Evolutionary conservation across 768 basidiomycete species (phyloP).

Genomic region (Kwoniella bestiolae): DNA sequence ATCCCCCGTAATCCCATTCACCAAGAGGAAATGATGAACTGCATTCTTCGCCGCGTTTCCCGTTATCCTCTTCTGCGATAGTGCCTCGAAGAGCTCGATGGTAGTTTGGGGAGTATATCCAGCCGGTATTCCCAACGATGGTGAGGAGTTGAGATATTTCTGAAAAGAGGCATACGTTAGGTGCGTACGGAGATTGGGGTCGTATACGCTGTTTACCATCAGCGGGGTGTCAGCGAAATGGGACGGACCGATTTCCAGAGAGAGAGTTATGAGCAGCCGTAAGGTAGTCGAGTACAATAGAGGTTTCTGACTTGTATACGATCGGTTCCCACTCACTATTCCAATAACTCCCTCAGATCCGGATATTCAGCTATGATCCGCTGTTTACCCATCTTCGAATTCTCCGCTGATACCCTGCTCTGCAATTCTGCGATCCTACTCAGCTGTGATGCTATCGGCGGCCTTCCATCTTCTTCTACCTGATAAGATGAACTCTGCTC

Average conservation of each 20-base stretch:
- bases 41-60: conserved; percentile 36
- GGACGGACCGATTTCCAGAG: too few relatives aligned
- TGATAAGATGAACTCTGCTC: too few relatives aligned
- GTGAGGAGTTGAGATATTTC: conserved; percentile 12
- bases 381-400: conserved; percentile 41
- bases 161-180: conserved; percentile 32
- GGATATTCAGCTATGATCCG: conserved; percentile 47
- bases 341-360: conserved; percentile 43
- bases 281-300: too few relatives aligned
- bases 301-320: too few relatives aligned
- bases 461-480: neutral
- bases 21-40: conserved; percentile 26
- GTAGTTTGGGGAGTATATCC: neutral
- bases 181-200: conserved; percentile 39
- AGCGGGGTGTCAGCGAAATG: neutral
- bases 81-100: conserved; percentile 28
- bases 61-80: conserved; percentile 28
- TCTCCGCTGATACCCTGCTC: conserved; percentile 34
- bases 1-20: conserved; percentile 22
- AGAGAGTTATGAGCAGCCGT: too few relatives aligned
- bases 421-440: conserved; percentile 35
- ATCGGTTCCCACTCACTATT: conserved; percentile 40
- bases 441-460: conserved; percentile 38
- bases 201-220: conserved; percentile 36
- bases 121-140: neutral